Evolutionary conservation across 1,284 basidiomycete species (phyloP), one percentile per base, ranked within the genome.

Genomic region (Rhodotorula sp.): DNA sequence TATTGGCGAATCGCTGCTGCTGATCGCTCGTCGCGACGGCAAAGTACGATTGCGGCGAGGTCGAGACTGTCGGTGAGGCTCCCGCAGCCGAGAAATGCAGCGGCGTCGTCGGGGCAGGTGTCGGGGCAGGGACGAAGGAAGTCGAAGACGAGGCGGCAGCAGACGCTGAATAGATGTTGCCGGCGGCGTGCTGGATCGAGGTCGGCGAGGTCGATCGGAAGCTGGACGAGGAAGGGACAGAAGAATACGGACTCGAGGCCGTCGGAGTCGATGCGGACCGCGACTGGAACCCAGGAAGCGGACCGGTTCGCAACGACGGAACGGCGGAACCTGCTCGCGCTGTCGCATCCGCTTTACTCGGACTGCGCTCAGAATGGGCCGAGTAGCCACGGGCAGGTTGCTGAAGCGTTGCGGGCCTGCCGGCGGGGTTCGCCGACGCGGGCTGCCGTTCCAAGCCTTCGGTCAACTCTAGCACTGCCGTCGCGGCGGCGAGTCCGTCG

Each of bases 131-230:
- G 19, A 43, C 14, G 48, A 57, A 60, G n/a, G 49, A 62, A 10
- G 54, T 50, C 52, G 45, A 55, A 14, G 62, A 45, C 38, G 34
- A 55, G 7, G 58, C n/a, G 4, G 60, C 38, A 43, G 50, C 45
- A 60, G 61, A 60, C 34, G 19, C 21, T 19, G 57, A 43, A 15
- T 58, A 38, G 19, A 23, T 38, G 7, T 43, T 31, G 31, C 57
- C 57, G 34, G 18, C 57, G 34, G 18, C 57, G 18, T 23, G 34
- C n/a, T 38, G 50, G 3, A 54, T 28, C 14, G 68, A 69, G 6
- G 67, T 65, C 4, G 63, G 62, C 12, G 63, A 65, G 19, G 57
- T 34, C 43, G 68, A 62, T 43, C 57, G 28, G 23, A 21, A 26
- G 15, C 18, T 26, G 8, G 50, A 43, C 50, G 62, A 69, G 2